phyloP scores from a whole-genome alignment of 169 alveolate species.

The Plasmodium falciparum region DNA sequence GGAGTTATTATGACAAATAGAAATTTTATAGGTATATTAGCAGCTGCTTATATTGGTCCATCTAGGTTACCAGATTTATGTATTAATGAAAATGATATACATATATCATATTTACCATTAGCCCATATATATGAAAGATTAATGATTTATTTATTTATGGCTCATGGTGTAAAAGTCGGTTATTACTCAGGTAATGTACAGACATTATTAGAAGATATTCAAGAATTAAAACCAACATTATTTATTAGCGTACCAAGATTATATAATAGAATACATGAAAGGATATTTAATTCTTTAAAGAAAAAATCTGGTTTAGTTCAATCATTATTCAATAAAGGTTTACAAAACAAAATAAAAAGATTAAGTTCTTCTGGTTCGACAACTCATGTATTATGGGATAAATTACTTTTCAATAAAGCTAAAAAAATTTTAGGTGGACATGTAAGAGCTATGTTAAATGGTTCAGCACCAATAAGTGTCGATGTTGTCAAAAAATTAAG shows the following conservation, averaged over 20 bases:
- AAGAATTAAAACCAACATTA: conserved; percentile 94
- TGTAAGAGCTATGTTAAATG: conserved; percentile 88
- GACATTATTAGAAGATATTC: conserved; percentile 93
- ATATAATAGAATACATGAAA: conserved; percentile 92
- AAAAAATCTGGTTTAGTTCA: conserved; percentile 81
- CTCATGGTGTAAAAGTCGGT: conserved; percentile 88
- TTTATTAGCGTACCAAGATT: conserved; percentile 97
- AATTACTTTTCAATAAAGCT: conserved; percentile 86
- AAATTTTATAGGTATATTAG: conserved; percentile 50
- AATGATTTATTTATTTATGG: conserved; percentile 81
- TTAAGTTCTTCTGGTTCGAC: conserved; percentile 77
- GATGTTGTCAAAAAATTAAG: conserved; percentile 89
- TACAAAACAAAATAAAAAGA: conserved; percentile 70
- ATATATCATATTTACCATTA: conserved; percentile 95
- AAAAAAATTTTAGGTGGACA: conserved; percentile 94
- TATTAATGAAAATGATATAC: conserved; percentile 84
- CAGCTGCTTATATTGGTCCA: conserved; percentile 14
- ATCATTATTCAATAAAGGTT: conserved; percentile 86
- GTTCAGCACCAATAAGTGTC: conserved; percentile 92
- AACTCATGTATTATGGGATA: conserved; percentile 85
- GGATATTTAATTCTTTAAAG: conserved; percentile 86
- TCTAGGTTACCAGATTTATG: conserved; percentile 22
- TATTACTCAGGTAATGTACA: conserved; percentile 93
- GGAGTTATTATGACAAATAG: conserved; percentile 95
- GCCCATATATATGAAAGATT: conserved; percentile 97